These are phyloP conservation scores for Lecanosticta acicola DNA, from an alignment of 2,329 filamentous ascomycete species.

Conservation along the genomic window DNA sequence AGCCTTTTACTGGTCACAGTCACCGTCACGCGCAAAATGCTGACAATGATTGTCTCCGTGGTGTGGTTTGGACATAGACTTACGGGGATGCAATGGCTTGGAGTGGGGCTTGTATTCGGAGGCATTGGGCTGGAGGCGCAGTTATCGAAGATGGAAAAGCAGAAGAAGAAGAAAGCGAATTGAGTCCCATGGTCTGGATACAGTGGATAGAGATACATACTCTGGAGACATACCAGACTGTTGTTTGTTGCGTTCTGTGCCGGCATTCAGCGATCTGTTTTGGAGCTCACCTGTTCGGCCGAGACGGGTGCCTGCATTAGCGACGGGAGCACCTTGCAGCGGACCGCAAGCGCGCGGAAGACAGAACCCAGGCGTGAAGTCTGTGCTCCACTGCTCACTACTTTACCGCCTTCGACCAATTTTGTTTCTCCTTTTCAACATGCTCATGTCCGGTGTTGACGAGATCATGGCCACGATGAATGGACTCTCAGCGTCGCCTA, in stretches of 20 bases:
- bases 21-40: constrained; percentile 96
- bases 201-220: no score
- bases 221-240: no score
- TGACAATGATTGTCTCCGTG: constrained; percentile 96
- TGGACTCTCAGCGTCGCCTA: constrained; percentile 11
- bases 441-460: neutral
- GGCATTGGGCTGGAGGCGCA: constrained; percentile 87
- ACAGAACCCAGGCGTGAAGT: neutral
- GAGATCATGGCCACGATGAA: constrained; percentile 15
- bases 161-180: constrained; percentile 67
- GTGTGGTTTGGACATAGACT: constrained; percentile 89
- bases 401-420: neutral
- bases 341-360: neutral
- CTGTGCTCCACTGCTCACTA: neutral
- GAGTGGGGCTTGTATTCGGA: constrained; percentile 87
- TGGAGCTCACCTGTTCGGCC: no score
- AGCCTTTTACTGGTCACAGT: constrained; percentile 90
- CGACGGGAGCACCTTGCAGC: no score
- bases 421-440: neutral
- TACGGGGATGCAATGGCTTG: constrained; percentile 84
- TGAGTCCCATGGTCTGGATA: no score
- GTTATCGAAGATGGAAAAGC: constrained; percentile 77
- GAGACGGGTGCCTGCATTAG: no score
- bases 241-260: no score
- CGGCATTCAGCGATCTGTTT: no score